Conservation (phyloP, 495 filamentous ascomycete genomes). For the Talaromyces proteolyticus region DNA sequence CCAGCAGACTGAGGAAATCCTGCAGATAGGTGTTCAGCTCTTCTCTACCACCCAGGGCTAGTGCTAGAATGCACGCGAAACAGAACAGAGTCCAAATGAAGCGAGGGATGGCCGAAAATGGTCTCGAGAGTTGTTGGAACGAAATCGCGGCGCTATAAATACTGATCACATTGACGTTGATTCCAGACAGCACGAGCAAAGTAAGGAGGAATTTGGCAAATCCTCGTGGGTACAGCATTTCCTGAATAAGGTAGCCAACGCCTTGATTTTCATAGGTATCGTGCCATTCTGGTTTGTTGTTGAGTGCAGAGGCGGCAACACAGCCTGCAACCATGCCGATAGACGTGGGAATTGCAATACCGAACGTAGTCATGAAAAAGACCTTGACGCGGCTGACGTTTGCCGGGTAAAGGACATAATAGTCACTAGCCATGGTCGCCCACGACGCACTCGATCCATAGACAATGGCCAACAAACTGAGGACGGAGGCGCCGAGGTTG, state of each 20-base stretch:
- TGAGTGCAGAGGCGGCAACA: constrained; percentile 45
- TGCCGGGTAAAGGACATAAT: constrained; percentile 56
- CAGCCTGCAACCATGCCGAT: constrained; percentile 51
- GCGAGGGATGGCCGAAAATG: constrained; percentile 33
- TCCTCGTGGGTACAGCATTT: constrained; percentile 46
- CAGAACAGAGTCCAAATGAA: constrained; percentile 35
- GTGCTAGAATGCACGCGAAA: constrained; percentile 29
- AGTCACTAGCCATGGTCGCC: constrained; percentile 56
- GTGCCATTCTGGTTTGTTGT: constrained; percentile 38
- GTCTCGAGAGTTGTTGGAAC: constrained; percentile 33
- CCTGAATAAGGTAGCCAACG: constrained; percentile 52
- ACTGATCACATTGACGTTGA: constrained; percentile 35
- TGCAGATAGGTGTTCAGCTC: constrained; percentile 33
- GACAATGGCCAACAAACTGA: constrained; percentile 48
- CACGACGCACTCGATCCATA: constrained; percentile 55
- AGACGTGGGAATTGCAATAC: constrained; percentile 46
- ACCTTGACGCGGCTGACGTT: constrained; percentile 44
- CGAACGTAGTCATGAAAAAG: constrained; percentile 39
- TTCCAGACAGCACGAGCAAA: constrained; percentile 45
- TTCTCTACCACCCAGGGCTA: constrained; percentile 35
- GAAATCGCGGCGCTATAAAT: constrained; percentile 36
- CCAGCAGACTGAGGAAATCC: constrained; percentile 52
- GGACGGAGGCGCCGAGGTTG: constrained; percentile 37
- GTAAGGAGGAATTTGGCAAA: constrained; percentile 56
- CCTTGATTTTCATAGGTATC: constrained; percentile 42